Evolutionary conservation across 805 yeast species (phyloP).

Genomic region (Sporopachydermia lactativora): DNA sequence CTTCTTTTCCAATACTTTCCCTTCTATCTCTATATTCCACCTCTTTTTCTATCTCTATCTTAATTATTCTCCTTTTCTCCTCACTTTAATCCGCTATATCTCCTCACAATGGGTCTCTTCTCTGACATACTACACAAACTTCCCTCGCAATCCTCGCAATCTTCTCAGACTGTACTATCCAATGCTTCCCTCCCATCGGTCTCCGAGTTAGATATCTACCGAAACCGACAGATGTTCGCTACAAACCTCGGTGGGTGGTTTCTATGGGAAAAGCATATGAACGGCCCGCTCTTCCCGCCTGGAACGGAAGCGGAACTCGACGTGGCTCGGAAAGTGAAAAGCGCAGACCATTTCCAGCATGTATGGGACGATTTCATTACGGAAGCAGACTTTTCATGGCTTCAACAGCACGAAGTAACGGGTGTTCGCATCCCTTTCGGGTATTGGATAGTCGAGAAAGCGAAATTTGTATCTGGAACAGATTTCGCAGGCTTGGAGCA

Average conservation of each 20-base stretch:
- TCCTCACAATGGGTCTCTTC: too few species aligned
- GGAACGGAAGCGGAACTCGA: constrained; percentile 51
- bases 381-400: constrained; percentile 73
- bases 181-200: too few species aligned
- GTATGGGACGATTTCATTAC: constrained; percentile 55
- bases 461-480: constrained; percentile 41
- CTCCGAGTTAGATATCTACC: constrained; percentile 35
- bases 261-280: constrained; percentile 71
- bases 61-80: too few species aligned
- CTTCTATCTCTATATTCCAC: too few species aligned
- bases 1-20: too few species aligned
- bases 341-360: constrained; percentile 37
- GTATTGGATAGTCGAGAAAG: constrained; percentile 73
- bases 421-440: constrained; percentile 82
- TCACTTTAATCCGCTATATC: too few species aligned
- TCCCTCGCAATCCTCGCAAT: too few species aligned
- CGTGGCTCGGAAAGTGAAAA: constrained; percentile 32
- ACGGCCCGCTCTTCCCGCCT: constrained; percentile 42
- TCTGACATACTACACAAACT: too few species aligned
- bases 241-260: constrained; percentile 78
- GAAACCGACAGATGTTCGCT: constrained; percentile 55
- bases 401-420: constrained; percentile 52
- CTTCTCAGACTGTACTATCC: too few species aligned
- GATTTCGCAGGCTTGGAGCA: constrained; percentile 38
- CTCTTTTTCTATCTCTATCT: too few species aligned